Base-by-base conservation (phyloP, 371 early-diverging fungal species). In the Choanephora cucurbitarum region DNA sequence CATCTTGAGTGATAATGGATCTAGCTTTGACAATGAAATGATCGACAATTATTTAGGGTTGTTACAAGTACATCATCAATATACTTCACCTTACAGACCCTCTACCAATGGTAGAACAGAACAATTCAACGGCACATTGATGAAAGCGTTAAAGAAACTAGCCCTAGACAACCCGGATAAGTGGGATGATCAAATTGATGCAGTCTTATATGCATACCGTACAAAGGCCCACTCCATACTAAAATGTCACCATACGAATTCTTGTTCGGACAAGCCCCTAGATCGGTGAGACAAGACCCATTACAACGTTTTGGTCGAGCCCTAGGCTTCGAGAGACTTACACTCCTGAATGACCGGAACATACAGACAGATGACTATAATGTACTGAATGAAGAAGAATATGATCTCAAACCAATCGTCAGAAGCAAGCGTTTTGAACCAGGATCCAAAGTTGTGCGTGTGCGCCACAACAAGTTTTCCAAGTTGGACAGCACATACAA, bases 171-270 rank as follows among this genome's bases (percentile, higher is more conserved):
- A 52, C 15, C 51, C 47, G 0, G 5, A 14, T 9, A 45, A 13
- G 11, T 58, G 46, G 59, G 59, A 58, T 47, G 11, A 37, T 0
- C 32, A 52, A 32, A 11, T 58, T 13, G 39, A 23, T 15, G 15
- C 44, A 2, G 52, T 49, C 5, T 28, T 58, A 1, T 58, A 51
- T 23, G 52, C 59, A 0, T 58, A 58, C 18, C 23, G 59, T 13
- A 52, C 59, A 1, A 52, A 58, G 33, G 23, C 39, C 3, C 59
- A 52, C 28, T 34, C 18, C 0, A 10, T 2, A 14, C 52, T 22
- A 40, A 40, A 3, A 32, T 52, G 3, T 52, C 53, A 2, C 53
- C 59, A 3, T 52, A 40, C 19, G 52, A 52, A 43, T 32, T 52
- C 1, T 10, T 59, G 6, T 59, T 24, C 31, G 46, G 51, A 0